Base-by-base conservation (phyloP, 2,329 filamentous ascomycete genomes). In the Aspergillus sp. region DNA sequence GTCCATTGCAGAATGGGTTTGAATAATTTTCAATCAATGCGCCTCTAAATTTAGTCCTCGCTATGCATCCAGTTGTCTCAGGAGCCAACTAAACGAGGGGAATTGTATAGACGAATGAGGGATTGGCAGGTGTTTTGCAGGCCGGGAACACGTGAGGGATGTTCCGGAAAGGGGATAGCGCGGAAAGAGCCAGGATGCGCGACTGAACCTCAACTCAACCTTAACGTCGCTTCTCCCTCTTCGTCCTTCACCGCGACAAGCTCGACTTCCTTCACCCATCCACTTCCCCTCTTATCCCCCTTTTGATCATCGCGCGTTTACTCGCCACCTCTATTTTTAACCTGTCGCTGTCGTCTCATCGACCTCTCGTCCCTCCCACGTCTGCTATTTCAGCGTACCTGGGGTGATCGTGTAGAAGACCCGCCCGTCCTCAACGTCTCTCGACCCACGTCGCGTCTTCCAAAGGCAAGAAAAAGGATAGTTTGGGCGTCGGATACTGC, bases 1-100 rank as follows among this genome's bases (percentile, higher is more conserved):
- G 19, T 72, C 69, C 74, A 76, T 77, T 28, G 41, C 43, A 7
- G n/a, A 52, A 43, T 51, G 30, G 45, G 17, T 23, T 50, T 1
- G n/a, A 9, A 2, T 7, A 7, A 8, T 1, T 4, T 4, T 15
- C 4, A 10, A 57, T 36, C 7, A 3, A 30, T 19, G 2, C 15
- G 13, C 25, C 19, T 32, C 9, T n/a, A 45, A 12, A 2, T 23
- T 17, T 19, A 45, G 41, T 45, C 13, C 19, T 45, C 10, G 41
- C n/a, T 23, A 23, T 45, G 32, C 32, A 36, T 36, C 32, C 32
- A 36, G 12, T 36, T 36, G 32, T 36, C n/a, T 21, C 41, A 13
- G 4, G 2, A 45, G 17, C 41, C 19, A 19, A 13, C 41, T 45
- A 13, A 21, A 7, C 17, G 10, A 21, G 12, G 17, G 4, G 10